Base-by-base conservation (phyloP, 768 basidiomycete species). In the Cyclocybe aegerita region DNA sequence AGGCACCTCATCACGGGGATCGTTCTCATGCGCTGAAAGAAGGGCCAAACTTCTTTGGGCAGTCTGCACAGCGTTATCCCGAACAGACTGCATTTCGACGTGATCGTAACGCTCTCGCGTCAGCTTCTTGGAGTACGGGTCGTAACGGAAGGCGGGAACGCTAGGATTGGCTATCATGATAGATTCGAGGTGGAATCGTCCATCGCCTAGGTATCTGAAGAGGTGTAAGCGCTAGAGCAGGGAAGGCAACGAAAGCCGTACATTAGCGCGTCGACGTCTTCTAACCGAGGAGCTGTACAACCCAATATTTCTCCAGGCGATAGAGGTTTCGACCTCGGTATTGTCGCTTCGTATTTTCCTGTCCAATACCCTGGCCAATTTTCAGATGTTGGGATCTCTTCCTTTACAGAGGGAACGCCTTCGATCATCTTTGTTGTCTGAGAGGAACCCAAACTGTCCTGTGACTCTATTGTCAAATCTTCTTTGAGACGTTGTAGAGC, bases 161-260 rank as follows among this genome's bases (percentile, higher is more conserved):
- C 80, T 69, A 0, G 97, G 97, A 66, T 99, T 99, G n/a, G 94
- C 93, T 52, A 99, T 97, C 97, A 99, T 99, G 65, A 98, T 94
- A 10, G 93, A 90, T 69, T 99, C 97, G 12, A 98, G 80, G 65
- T 98, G 97, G 74, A 99, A 99, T 8, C 97, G 88, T 15, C 97
- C 97, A 60, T 99, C 97, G 12, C 97, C 97, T 23, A 99, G 81
- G 67, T 98, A 99, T 60, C 94, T 97, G 34, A 51, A 38, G 49
- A 53, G 38, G 36, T 39, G 16, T 17, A 15, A 31, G 23, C 49
- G 23, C 41, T 14, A 32, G 23, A 46, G 15, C 31, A 10, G 45
- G 10, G 29, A 52, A 50, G 32, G n/a, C n/a, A 36, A 45, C 42
- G 43, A 34, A 39, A 33, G 14, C 70, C 86, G 46, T 70, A 96